Evolutionary conservation across 495 filamentous ascomycete genomes (phyloP), one percentile per base, ranked within the genome.

Genomic region (Daldinia loculata): DNA sequence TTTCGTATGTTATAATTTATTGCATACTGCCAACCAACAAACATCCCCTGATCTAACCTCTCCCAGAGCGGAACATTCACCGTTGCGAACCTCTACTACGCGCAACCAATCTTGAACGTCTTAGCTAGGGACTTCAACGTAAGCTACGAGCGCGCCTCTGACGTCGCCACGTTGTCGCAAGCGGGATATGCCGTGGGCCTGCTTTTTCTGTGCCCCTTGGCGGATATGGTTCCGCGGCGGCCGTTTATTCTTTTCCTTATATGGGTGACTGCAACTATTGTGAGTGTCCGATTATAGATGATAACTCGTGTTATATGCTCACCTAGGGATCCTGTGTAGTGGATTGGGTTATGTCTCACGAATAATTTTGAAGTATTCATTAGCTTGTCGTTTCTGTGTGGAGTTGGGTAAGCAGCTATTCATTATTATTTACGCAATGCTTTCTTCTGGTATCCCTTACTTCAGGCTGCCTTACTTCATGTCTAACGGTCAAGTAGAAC

Each of bases 61-160:
- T 1, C 27, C 19, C 52, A 81, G 79, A 78, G 72, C 6, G 72
- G 75, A 5, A 74, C 75, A 1, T 79, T 89, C 62, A 87, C 87
- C 0, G 88, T 92, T 43, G 89, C 90, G n/a, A 93, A 92, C 75
- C 80, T 93, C 4, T 92, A 93, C 77, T 92, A 93, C 69, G 85
- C 84, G 15, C 90, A 93, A 50, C 91, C 90, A 0, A 88, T 93
- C 53, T 81, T 92, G 4, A 87, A 92, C 69, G 81, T 87, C n/a
- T 76, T 92, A 32, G 90, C 91, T 0, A 61, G 79, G 15, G 86
- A 88, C 30, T 92, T 93, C 74, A 41, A 82, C 61, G 88, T 93
- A 45, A 82, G 81, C 9, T 83, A 87, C 56, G 86, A 89, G 67
- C 76, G 79, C 26, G 83, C 84, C 27, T 87, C 86, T 7, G 70